A percentile compares a stretch with the other conserved stretches of the same genome.
Evolutionary conservation across 441 rosid genomes (phyloP).

Genomic region (Mallotus repandus): DNA sequence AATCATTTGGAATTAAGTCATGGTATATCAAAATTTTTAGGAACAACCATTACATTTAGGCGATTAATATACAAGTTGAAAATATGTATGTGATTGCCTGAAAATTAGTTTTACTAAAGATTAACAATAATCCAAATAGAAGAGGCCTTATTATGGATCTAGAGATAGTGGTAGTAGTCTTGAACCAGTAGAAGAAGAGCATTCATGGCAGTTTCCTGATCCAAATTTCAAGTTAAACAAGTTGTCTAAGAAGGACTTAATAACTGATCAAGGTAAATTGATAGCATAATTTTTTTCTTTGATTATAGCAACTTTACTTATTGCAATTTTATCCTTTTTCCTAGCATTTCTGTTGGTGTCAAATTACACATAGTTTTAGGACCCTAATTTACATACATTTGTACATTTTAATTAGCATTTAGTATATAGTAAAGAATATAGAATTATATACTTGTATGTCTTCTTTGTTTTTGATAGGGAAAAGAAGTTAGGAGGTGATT

Average conservation of each 20-base stretch:
- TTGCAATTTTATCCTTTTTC: conserved; percentile 16
- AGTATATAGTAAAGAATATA: no score
- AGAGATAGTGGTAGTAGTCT: conserved; percentile 55
- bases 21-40: background rate
- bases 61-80: background rate
- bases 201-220: conserved; percentile 37
- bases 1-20: background rate
- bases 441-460: no score
- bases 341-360: background rate
- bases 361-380: no score
- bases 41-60: background rate
- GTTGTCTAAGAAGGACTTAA: conserved; percentile 43
- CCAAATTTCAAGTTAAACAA: conserved; percentile 50
- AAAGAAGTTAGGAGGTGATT: no score
- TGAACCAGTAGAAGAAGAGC: conserved; percentile 73
- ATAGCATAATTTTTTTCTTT: conserved; percentile 12
- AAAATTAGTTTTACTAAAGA: conserved; percentile 20
- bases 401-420: no score
- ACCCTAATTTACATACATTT: no score
- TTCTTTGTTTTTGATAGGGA: no score
- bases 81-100: background rate
- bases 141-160: conserved; percentile 50
- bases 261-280: conserved; percentile 54
- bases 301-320: conserved; percentile 15
- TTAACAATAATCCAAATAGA: conserved; percentile 41